phyloP scores from a whole-genome alignment of 306 rosid genomes.

The Parietaria judaica region DNA sequence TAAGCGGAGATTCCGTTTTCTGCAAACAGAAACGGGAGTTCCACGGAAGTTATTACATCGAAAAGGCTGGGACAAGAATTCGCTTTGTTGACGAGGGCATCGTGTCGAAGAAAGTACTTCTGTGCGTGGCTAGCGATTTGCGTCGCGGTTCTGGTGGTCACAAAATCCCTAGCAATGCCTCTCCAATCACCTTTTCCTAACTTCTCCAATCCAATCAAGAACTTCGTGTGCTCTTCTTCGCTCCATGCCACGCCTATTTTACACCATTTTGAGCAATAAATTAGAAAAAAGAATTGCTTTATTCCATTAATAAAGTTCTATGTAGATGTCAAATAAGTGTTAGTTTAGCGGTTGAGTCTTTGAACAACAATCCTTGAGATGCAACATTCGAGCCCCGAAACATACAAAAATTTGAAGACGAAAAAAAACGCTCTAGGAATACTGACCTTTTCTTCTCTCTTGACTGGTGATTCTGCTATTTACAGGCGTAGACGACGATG shows the following conservation, averaged over 20 bases:
- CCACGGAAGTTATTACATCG: constrained; percentile 1
- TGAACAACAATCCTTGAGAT: too few species aligned
- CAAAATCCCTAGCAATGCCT: constrained; percentile 26
- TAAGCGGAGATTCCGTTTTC: too few species aligned
- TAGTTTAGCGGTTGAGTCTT: too few species aligned
- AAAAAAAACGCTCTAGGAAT: too few species aligned
- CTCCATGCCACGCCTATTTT: constrained; percentile 22
- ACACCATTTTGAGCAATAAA: too few species aligned
- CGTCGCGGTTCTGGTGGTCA: constrained; percentile 25
- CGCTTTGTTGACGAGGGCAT: not conserved
- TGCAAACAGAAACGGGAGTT: too few species aligned
- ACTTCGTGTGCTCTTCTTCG: constrained; percentile 26
- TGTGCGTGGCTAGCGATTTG: constrained; percentile 38
- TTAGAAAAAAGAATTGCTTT: too few species aligned
- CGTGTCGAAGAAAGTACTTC: constrained; percentile 20
- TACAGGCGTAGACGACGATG: constrained; percentile 1
- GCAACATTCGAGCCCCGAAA: too few species aligned
- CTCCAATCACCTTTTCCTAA: constrained; percentile 36
- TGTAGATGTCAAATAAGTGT: too few species aligned
- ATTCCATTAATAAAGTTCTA: too few species aligned
- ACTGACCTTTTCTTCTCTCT: constrained; percentile 22
- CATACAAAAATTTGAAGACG: too few species aligned
- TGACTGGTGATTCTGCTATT: not conserved
- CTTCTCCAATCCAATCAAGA: constrained; percentile 26
- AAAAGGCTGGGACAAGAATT: constrained; percentile 22